Percentiles rank a stretch among this genome's conserved stretches.
These are phyloP conservation scores for Nitzschia palea DNA, from an alignment of 108 stramenopile species.

Conservation along the genomic window DNA sequence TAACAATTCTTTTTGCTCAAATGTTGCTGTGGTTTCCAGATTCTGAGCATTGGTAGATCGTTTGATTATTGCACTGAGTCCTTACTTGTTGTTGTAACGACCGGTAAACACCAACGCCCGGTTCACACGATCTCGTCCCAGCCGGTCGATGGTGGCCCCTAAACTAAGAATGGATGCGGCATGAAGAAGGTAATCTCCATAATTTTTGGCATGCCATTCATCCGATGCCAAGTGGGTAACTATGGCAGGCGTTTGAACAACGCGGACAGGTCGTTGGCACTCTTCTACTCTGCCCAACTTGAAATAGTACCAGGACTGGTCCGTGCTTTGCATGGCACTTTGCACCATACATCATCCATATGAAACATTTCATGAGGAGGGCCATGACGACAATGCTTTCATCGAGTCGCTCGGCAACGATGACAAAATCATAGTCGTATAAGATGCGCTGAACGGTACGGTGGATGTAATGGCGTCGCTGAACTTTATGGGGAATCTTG, in stretches of 20 bases:
- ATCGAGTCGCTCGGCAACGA: slow-evolving; percentile 33
- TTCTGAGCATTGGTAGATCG: slow-evolving; percentile 14
- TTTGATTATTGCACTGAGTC: slow-evolving; percentile 10
- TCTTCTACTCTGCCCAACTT: not conserved
- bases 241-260: not conserved
- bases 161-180: slow-evolving; percentile 41
- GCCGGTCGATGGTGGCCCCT: slow-evolving; percentile 50
- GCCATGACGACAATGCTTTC: slow-evolving; percentile 38
- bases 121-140: slow-evolving; percentile 40
- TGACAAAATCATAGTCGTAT: slow-evolving; percentile 41
- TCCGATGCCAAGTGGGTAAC: slow-evolving; percentile 3
- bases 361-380: slow-evolving; percentile 12
- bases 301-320: not conserved
- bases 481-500: not conserved
- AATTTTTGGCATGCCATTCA: slow-evolving; percentile 35
- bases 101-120: slow-evolving; percentile 22
- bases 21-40: not conserved
- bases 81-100: not conserved
- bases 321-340: slow-evolving; percentile 6
- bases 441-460: slow-evolving; percentile 17
- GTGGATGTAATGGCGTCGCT: not conserved
- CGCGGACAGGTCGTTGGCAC: slow-evolving; percentile 20
- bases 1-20: slow-evolving; percentile 1
- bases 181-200: slow-evolving; percentile 45
- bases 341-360: slow-evolving; percentile 28